phyloP scores from a whole-genome alignment of 331 rosid genomes.

The Malus hybrid region DNA sequence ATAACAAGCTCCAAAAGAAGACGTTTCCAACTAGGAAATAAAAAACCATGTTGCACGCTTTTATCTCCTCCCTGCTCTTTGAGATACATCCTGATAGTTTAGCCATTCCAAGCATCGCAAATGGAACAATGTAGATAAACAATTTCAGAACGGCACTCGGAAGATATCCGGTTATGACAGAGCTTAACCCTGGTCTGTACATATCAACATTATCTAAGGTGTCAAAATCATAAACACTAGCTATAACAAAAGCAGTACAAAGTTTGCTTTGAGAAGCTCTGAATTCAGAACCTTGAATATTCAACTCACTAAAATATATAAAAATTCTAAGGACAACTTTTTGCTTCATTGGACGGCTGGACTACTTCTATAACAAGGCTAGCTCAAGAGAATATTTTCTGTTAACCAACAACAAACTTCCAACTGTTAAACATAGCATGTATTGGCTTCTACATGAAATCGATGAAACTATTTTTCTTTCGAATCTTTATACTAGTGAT shows the following conservation, averaged over 20 bases:
- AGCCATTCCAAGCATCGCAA: constrained; percentile 80
- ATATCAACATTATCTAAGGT: constrained; percentile 6
- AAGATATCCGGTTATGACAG: constrained; percentile 78
- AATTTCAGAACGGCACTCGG: constrained; percentile 80
- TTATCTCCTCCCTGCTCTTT: constrained; percentile 87
- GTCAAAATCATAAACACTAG: neutral
- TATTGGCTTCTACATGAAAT: neutral
- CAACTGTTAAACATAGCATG: neutral
- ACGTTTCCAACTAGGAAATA: constrained; percentile 91
- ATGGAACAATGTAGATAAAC: constrained; percentile 73
- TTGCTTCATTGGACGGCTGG: too few relatives aligned
- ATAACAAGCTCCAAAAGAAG: constrained; percentile 73
- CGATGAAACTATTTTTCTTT: neutral
- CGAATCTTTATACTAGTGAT: neutral
- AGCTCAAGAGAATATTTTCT: too few relatives aligned
- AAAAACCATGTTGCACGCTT: constrained; percentile 92
- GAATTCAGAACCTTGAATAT: neutral
- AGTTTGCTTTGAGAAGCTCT: neutral
- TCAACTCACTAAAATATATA: neutral
- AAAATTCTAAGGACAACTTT: too few relatives aligned
- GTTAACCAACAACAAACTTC: neutral
- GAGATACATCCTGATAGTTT: constrained; percentile 71
- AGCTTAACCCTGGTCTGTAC: constrained; percentile 86
- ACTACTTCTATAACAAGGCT: too few relatives aligned
- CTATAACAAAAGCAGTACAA: neutral